Conservation (phyloP, 2,329 filamentous ascomycete species). For the Talaromyces sp. region DNA sequence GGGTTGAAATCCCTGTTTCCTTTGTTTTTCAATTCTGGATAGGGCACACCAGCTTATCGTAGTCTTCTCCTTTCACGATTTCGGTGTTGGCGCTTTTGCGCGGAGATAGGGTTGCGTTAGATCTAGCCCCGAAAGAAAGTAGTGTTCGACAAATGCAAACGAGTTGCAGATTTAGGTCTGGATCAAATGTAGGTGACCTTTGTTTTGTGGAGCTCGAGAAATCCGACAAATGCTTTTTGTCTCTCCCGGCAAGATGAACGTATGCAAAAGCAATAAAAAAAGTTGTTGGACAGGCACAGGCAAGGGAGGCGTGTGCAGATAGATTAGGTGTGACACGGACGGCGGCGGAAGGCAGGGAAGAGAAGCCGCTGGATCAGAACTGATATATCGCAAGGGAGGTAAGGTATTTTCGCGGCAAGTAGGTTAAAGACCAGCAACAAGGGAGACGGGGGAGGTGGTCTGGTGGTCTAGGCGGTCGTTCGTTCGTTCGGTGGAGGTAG, state of each 20-base stretch:
- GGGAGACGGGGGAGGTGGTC: slow-evolving; percentile 1
- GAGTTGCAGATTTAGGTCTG: neutral
- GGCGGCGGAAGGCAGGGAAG: slow-evolving; percentile 8
- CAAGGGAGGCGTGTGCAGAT: slow-evolving; percentile 13
- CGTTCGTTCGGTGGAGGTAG: slow-evolving; percentile 1
- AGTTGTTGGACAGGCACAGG: slow-evolving; percentile 3
- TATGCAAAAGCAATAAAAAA: slow-evolving; percentile 6
- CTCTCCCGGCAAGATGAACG: neutral
- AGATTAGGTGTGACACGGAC: slow-evolving; percentile 14
- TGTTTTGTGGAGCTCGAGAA: slow-evolving; percentile 1
- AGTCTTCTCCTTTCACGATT: neutral
- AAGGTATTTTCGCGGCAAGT: slow-evolving; percentile 3
- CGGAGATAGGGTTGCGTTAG: slow-evolving; percentile 1
- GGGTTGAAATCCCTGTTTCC: neutral
- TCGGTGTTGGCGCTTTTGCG: neutral
- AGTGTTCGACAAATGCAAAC: slow-evolving; percentile 12
- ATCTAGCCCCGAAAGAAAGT: neutral
- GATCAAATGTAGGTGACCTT: neutral
- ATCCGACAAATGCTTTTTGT: slow-evolving; percentile 1
- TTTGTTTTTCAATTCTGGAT: slow-evolving; percentile 12
- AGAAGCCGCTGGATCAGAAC: slow-evolving; percentile 11
- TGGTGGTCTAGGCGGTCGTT: slow-evolving; percentile 3
- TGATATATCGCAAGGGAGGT: slow-evolving; percentile 17
- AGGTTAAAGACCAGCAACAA: slow-evolving; percentile 4
- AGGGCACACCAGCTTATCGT: neutral